phyloP scores from a whole-genome alignment of 805 yeast species.

The Saccharomycopsis sp. region DNA sequence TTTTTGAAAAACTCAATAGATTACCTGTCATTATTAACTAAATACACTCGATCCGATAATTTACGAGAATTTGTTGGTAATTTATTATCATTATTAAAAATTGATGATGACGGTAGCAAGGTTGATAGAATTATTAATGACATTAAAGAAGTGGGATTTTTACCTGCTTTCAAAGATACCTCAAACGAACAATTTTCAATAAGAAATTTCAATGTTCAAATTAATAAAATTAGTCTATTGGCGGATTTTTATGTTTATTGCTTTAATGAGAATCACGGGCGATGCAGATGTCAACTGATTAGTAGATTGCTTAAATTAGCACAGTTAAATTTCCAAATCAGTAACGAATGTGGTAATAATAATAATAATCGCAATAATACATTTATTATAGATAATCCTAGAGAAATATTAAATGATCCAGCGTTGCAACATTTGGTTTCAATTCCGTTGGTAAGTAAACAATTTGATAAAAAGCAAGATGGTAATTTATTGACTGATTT shows the following conservation, averaged over 20 bases:
- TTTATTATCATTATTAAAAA: not conserved
- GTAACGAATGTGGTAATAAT: not conserved
- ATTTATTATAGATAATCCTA: slow-evolving; percentile 21
- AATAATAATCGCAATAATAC: slow-evolving; percentile 20
- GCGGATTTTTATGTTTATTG: slow-evolving; percentile 78
- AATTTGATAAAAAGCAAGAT: not conserved
- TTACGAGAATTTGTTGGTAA: not conserved
- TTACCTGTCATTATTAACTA: not conserved
- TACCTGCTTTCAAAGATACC: slow-evolving; percentile 9
- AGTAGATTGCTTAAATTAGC: slow-evolving; percentile 39
- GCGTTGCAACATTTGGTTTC: not conserved
- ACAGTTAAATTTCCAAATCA: slow-evolving; percentile 27
- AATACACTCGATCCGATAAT: not conserved
- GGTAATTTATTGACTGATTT: slow-evolving; percentile 21
- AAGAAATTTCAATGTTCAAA: slow-evolving; percentile 66
- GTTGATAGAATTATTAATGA: slow-evolving; percentile 2
- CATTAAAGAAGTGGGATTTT: not conserved
- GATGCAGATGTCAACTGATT: slow-evolving; percentile 32
- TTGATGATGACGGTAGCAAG: not conserved
- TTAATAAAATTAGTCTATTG: slow-evolving; percentile 66
- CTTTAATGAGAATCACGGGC: slow-evolving; percentile 35
- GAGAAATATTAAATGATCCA: slow-evolving; percentile 17
- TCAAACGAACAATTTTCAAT: slow-evolving; percentile 6
- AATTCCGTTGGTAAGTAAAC: not conserved
- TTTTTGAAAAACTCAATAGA: not conserved